Conservation (phyloP, 129 eudicot genomes). For the Calendula officinalis region DNA sequence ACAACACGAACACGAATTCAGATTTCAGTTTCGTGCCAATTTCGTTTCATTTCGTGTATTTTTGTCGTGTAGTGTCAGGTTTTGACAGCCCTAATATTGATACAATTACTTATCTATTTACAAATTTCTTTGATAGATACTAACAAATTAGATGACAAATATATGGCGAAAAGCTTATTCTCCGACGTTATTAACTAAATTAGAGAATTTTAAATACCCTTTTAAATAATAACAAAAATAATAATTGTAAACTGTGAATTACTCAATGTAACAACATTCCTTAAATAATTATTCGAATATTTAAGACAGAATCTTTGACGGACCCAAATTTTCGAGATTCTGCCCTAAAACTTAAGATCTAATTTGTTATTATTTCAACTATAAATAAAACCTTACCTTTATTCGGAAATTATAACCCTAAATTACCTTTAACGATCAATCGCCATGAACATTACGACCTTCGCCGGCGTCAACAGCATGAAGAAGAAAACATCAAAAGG, state of each 20-base stretch:
- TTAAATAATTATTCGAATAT: neutral
- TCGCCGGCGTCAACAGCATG: neutral
- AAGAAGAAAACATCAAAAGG: conserved; percentile 24
- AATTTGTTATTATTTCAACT: no score
- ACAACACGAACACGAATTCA: no score
- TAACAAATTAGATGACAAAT: no score
- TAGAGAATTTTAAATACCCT: no score
- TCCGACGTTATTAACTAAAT: no score
- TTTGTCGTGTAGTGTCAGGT: no score
- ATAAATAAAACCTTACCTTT: neutral
- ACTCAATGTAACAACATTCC: conserved; percentile 1
- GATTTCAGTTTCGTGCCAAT: no score
- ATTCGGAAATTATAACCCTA: neutral
- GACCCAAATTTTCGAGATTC: conserved; percentile 6
- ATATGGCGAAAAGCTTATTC: no score
- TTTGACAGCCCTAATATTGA: no score
- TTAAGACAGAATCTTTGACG: conserved; percentile 10
- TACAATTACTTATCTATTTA: no score
- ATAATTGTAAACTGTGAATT: neutral
- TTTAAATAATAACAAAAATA: neutral
- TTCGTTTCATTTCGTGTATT: no score
- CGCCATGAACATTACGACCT: conserved; percentile 4
- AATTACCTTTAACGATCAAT: neutral
- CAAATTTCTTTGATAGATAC: no score
- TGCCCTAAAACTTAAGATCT: neutral